Percentiles rank a stretch among this genome's conserved stretches.
These are phyloP conservation scores for Pleomassaria siparia DNA, from an alignment of 2,329 filamentous ascomycete genomes.

Conservation along the genomic window DNA sequence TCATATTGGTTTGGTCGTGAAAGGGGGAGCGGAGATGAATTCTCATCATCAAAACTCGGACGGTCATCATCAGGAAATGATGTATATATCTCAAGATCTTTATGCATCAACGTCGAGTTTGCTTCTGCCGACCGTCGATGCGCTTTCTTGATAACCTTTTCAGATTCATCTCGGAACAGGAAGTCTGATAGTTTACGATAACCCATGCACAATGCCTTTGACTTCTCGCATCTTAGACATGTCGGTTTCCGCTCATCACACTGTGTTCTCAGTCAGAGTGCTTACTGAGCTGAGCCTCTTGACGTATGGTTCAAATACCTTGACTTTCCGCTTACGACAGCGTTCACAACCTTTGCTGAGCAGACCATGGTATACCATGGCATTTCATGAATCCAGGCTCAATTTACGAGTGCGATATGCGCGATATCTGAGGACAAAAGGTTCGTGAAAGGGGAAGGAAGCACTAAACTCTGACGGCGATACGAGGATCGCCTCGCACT, in stretches of 20 bases:
- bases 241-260: constrained; percentile 26
- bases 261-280: constrained; percentile 2
- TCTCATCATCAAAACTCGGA: no score
- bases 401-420: neutral
- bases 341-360: constrained; percentile 25
- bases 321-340: constrained; percentile 29
- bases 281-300: neutral
- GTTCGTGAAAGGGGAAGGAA: no score
- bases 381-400: neutral
- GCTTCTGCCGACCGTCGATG: neutral
- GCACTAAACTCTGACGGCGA: neutral
- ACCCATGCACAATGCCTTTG: constrained; percentile 21
- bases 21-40: no score
- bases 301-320: no score
- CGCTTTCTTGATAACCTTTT: constrained; percentile 17
- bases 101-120: neutral
- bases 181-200: constrained; percentile 24
- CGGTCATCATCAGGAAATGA: no score
- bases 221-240: constrained; percentile 27
- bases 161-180: constrained; percentile 28
- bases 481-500: constrained; percentile 2
- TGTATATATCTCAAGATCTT: no score
- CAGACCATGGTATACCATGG: constrained; percentile 11
- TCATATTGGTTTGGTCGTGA: no score
- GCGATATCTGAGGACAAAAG: no score